phyloP scores from a whole-genome alignment of 345 rosid genomes.

The Toxicodendron radicans region DNA sequence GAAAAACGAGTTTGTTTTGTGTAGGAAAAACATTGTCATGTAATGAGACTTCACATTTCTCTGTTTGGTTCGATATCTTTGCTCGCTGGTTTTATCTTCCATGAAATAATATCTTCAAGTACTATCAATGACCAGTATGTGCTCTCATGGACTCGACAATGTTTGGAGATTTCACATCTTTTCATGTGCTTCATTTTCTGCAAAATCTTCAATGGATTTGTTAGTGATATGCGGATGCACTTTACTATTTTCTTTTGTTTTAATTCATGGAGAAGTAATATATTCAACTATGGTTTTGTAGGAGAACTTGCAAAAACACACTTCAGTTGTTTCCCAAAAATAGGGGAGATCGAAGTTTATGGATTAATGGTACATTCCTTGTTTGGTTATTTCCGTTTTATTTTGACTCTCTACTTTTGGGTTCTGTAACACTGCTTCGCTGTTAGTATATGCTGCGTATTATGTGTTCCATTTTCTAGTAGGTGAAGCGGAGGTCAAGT shows the following conservation, averaged over 20 bases:
- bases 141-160: not conserved
- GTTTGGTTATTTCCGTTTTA: not conserved
- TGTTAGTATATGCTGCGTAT: not conserved
- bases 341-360: conserved; percentile 48
- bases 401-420: not conserved
- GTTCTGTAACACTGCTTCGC: not conserved
- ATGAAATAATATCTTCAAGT: not conserved
- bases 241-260: not conserved
- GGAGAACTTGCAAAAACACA: conserved; percentile 58
- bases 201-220: not conserved
- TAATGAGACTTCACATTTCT: not conserved
- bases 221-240: not conserved
- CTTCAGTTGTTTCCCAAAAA: conserved; percentile 37
- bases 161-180: not conserved
- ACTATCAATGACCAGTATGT: not conserved
- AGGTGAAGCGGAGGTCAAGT: conserved; percentile 44
- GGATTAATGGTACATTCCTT: conserved; percentile 46
- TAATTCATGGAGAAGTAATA: conserved; percentile 7
- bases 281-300: conserved; percentile 23
- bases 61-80: not conserved
- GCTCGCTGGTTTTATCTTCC: not conserved
- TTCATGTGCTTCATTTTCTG: not conserved
- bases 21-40: not conserved
- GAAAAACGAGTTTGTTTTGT: not conserved
- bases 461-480: conserved; percentile 8